phyloP scores from a whole-genome alignment of 2,329 filamentous ascomycete genomes.

The Fusarium burgessii region DNA sequence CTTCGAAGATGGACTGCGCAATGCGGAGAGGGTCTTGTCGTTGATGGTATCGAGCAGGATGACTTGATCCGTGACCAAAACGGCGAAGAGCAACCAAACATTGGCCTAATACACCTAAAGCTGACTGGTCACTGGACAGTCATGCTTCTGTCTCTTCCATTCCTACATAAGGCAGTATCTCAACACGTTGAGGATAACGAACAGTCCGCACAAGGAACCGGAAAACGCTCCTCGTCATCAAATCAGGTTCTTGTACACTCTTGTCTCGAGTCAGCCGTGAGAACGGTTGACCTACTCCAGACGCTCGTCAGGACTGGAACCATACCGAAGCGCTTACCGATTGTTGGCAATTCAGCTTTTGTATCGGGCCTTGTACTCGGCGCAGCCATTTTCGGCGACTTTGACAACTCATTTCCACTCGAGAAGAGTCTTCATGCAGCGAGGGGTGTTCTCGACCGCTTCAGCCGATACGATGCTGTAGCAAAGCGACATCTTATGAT shows the following conservation, averaged over 20 bases:
- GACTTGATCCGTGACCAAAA: constrained; percentile 27
- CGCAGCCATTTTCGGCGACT: constrained; percentile 58
- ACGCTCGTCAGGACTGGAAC: constrained; percentile 49
- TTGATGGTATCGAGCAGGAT: constrained; percentile 39
- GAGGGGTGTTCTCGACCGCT: constrained; percentile 40
- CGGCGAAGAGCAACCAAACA: constrained; percentile 42
- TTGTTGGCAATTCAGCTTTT: constrained; percentile 60
- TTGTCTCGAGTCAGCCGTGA: constrained; percentile 52
- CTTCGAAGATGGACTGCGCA: constrained; percentile 43
- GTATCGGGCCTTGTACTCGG: constrained; percentile 59
- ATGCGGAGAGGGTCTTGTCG: constrained; percentile 27
- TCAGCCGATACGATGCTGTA: constrained; percentile 38
- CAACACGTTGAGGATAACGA: constrained; percentile 39
- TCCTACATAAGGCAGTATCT: constrained; percentile 49
- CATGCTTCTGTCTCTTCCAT: constrained; percentile 53
- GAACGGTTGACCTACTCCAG: constrained; percentile 54
- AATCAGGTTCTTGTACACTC: constrained; percentile 49
- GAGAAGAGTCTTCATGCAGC: constrained; percentile 44
- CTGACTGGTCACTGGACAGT: constrained; percentile 55
- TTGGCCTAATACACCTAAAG: constrained; percentile 49
- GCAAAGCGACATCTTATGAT: constrained; percentile 43
- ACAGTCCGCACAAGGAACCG: constrained; percentile 11
- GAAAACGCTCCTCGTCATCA: constrained; percentile 8
- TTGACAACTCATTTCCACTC: constrained; percentile 52
- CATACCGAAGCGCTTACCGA: constrained; percentile 57